A percentile compares a stretch with the other conserved stretches of the same genome.
phyloP scores from a whole-genome alignment of 345 rosid species.

The Eucalyptus cladocalyx region DNA sequence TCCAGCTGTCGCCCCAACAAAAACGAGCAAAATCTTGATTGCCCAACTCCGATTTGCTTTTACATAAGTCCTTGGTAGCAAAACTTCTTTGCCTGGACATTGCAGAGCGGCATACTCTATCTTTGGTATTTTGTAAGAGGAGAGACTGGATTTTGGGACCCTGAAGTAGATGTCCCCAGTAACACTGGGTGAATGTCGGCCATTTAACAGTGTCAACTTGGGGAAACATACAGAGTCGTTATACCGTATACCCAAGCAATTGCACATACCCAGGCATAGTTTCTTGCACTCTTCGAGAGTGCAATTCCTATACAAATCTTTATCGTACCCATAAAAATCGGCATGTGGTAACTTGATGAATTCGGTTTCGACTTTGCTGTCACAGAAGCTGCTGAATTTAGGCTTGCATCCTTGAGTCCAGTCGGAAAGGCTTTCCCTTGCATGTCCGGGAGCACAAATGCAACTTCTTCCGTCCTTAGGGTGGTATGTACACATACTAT shows the following conservation, averaged over 20 bases:
- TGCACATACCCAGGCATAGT: not conserved
- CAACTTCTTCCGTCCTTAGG: conserved; percentile 1
- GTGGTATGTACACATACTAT: conserved; percentile 4
- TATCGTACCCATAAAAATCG: not conserved
- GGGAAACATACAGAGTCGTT: not conserved
- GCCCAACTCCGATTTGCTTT: not conserved
- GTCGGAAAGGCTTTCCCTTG: not conserved
- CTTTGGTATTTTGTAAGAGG: not conserved
- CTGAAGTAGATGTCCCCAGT: not conserved
- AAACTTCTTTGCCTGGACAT: not conserved
- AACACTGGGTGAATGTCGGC: not conserved
- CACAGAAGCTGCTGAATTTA: not conserved
- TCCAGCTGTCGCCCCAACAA: not conserved
- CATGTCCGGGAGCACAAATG: not conserved
- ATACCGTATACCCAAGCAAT: not conserved
- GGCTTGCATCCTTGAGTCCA: conserved; percentile 5
- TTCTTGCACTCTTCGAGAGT: not conserved
- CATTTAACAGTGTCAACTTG: not conserved
- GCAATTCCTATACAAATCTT: not conserved
- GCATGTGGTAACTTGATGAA: not conserved
- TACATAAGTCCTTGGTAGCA: not conserved
- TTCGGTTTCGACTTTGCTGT: not conserved
- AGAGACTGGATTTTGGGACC: not conserved
- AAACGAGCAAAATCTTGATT: not conserved
- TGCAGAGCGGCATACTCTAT: not conserved